Conservation (phyloP, 805 yeast genomes). For the Saccharomyces eubayanus region DNA sequence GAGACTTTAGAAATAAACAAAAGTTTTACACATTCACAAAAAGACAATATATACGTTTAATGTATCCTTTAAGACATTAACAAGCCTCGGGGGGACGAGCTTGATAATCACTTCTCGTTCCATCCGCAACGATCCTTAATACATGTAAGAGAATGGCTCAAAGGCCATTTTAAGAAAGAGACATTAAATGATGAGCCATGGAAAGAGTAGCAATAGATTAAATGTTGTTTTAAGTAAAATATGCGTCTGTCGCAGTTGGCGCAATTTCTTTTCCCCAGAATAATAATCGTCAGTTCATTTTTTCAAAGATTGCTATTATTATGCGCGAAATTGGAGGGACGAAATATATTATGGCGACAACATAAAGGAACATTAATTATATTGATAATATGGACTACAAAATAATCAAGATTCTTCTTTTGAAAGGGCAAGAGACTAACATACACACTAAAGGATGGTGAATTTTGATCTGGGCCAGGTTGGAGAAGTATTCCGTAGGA, state of each 20-base stretch:
- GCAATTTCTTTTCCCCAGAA: not conserved
- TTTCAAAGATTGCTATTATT: not conserved
- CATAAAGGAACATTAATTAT: not conserved
- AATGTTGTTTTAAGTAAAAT: not conserved
- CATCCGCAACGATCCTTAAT: too few species aligned
- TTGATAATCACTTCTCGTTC: too few species aligned
- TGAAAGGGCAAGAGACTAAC: not conserved
- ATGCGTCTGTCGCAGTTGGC: not conserved
- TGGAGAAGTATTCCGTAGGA: constrained; percentile 23
- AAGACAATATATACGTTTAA: not conserved
- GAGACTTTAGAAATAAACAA: not conserved
- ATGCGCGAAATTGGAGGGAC: not conserved
- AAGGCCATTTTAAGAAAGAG: too few species aligned
- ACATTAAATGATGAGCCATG: too few species aligned
- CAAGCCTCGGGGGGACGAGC: too few species aligned
- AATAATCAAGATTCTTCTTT: not conserved
- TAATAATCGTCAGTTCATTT: not conserved
- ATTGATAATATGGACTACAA: not conserved
- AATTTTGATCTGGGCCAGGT: constrained; percentile 25
- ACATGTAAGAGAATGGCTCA: too few species aligned
- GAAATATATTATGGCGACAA: not conserved
- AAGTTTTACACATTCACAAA: not conserved
- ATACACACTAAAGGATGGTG: constrained; percentile 10
- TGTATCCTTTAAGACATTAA: not conserved
- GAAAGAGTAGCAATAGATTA: too few species aligned